Evolutionary conservation across 176 grass and related monocot species (phyloP).

Genomic region (Elaeis guineensis): DNA sequence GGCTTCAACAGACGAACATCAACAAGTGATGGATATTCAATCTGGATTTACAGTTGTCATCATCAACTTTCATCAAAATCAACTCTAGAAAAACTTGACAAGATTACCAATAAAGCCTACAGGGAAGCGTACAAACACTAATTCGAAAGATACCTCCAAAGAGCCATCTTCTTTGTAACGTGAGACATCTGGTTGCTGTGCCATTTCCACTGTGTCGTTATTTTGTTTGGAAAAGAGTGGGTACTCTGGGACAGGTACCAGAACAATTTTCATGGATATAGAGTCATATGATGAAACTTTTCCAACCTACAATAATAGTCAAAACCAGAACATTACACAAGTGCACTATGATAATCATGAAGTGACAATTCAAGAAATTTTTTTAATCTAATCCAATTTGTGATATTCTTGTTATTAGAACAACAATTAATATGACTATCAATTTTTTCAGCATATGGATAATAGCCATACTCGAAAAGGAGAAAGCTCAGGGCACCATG

Average conservation of each 20-base stretch:
- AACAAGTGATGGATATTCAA: constrained; percentile 72
- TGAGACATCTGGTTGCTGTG: constrained; percentile 24
- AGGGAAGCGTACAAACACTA: background rate
- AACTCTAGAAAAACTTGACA: no score
- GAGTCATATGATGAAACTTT: constrained; percentile 69
- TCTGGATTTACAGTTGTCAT: constrained; percentile 25
- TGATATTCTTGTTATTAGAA: no score
- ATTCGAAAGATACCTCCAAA: constrained; percentile 55
- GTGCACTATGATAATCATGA: background rate
- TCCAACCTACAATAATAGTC: constrained; percentile 56
- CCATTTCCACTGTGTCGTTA: constrained; percentile 20
- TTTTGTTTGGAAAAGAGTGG: constrained; percentile 38
- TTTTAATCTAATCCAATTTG: background rate
- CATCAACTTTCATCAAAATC: background rate
- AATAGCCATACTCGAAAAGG: constrained; percentile 43
- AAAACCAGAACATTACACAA: background rate
- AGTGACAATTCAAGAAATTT: background rate
- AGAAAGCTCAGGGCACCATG: constrained; percentile 89
- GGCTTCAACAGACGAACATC: constrained; percentile 64
- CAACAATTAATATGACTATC: background rate
- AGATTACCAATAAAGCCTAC: constrained; percentile 3
- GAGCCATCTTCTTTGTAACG: constrained; percentile 86
- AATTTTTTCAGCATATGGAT: no score
- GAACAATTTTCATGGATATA: constrained; percentile 56
- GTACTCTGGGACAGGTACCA: constrained; percentile 58